A percentile compares a stretch with the other conserved stretches of the same genome.
These are phyloP conservation scores for Striga hermonthica DNA, from an alignment of 305 asterid genomes.

Conservation along the genomic window DNA sequence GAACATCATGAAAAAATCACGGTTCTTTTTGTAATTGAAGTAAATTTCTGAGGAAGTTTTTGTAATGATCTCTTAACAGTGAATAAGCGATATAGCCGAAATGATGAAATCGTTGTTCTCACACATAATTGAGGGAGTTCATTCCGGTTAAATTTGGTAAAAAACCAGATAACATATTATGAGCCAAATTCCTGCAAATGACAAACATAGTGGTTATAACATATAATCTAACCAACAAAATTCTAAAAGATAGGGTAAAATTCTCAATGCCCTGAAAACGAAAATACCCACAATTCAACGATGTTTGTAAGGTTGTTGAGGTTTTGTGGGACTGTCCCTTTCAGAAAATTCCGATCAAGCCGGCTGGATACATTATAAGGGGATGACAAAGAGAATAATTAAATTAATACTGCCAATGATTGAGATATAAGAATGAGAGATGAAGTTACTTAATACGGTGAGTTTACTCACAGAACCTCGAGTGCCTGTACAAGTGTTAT, in stretches of 20 bases:
- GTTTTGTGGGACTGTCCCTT: conserved; percentile 55
- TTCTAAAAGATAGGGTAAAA: background rate
- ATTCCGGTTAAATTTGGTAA: conserved; percentile 77
- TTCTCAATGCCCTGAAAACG: conserved; percentile 21
- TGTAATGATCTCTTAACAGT: background rate
- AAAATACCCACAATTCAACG: conserved; percentile 63
- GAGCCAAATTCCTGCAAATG: conserved; percentile 72
- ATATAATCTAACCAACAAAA: conserved; percentile 6
- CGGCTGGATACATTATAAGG: conserved; percentile 47
- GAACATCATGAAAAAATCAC: too few relatives aligned
- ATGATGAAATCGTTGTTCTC: conserved; percentile 28
- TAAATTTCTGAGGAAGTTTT: background rate
- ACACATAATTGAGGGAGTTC: conserved; percentile 82
- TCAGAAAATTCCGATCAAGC: conserved; percentile 75
- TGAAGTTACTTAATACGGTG: conserved; percentile 20
- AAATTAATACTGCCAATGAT: conserved; percentile 9
- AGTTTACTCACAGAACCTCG: conserved; percentile 86
- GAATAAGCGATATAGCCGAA: background rate
- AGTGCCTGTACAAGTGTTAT: conserved; percentile 67
- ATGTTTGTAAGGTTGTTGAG: conserved; percentile 75
- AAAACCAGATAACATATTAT: conserved; percentile 65
- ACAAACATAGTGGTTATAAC: conserved; percentile 20
- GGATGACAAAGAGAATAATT: background rate
- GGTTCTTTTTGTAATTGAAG: background rate
- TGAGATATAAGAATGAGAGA: conserved; percentile 15